Evolutionary conservation across 2,329 filamentous ascomycete species (phyloP).

Genomic region (Pyrenochaeta sp.): DNA sequence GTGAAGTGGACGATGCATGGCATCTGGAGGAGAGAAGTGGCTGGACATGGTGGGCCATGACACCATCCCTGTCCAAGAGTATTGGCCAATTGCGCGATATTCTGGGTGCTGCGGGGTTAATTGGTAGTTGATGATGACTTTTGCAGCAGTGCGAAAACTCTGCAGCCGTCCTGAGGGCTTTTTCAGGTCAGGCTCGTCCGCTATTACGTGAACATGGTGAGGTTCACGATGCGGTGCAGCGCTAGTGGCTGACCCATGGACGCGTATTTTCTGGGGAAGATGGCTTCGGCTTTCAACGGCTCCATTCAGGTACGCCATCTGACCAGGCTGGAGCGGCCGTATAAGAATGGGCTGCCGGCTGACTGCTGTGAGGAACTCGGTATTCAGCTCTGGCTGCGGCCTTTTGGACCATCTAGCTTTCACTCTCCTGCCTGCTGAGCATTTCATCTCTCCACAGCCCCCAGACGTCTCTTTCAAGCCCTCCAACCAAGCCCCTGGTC

Average conservation of each 20-base stretch:
- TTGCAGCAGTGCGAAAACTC: slow-evolving; percentile 29
- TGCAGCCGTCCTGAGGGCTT: slow-evolving; percentile 27
- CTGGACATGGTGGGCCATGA: not conserved
- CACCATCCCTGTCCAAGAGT: not conserved
- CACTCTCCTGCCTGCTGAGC: not conserved
- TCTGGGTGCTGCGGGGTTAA: slow-evolving; percentile 17
- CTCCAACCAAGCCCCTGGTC: not conserved
- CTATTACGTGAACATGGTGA: slow-evolving; percentile 35
- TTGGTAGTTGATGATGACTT: slow-evolving; percentile 1
- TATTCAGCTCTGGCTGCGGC: not conserved
- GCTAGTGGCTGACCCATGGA: slow-evolving; percentile 15
- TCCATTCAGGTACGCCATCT: slow-evolving; percentile 22
- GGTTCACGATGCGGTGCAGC: slow-evolving; percentile 28
- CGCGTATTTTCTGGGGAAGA: slow-evolving; percentile 18
- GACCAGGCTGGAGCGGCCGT: not conserved
- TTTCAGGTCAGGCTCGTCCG: slow-evolving; percentile 21
- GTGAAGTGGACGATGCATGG: slow-evolving; percentile 30
- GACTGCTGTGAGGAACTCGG: not conserved
- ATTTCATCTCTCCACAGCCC: not conserved
- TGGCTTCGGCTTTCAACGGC: slow-evolving; percentile 20
- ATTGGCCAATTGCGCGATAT: slow-evolving; percentile 18
- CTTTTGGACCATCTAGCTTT: not conserved
- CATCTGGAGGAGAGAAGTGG: not conserved
- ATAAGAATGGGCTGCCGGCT: not conserved
- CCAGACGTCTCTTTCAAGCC: not conserved